Conservation (phyloP, 2,329 filamentous ascomycete species). For the Coleophoma cylindrospora region DNA sequence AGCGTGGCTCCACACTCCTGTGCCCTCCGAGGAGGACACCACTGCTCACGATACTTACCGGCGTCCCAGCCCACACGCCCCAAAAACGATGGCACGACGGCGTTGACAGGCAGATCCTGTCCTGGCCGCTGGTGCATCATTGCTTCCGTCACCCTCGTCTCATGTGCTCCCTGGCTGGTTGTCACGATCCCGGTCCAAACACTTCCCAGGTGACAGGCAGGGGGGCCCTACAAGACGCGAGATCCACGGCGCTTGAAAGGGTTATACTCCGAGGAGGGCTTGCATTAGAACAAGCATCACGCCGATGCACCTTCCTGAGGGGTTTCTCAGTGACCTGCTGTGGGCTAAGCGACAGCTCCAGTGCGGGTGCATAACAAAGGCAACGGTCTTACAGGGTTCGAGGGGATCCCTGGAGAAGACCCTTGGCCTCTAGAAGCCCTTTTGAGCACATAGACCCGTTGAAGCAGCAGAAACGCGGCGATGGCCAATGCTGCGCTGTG, state of each 20-base stretch:
- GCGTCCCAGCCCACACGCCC: conserved; percentile 8
- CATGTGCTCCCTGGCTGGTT: conserved; percentile 20
- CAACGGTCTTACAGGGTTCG: conserved; percentile 19
- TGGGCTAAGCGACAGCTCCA: conserved; percentile 3
- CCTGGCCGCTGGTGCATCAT: conserved; percentile 16
- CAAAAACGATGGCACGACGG: no score
- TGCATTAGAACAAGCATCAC: conserved; percentile 24
- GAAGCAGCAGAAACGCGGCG: conserved; percentile 13
- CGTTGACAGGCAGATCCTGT: conserved; percentile 18
- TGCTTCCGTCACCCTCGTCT: conserved; percentile 27
- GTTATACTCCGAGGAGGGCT: conserved; percentile 23
- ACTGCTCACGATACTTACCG: conserved; percentile 6
- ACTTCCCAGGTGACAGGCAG: conserved; percentile 21
- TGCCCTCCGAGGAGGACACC: background rate
- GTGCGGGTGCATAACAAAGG: conserved; percentile 21
- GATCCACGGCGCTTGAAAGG: conserved; percentile 19
- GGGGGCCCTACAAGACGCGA: conserved; percentile 21
- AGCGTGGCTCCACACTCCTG: background rate
- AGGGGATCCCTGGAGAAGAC: conserved; percentile 12
- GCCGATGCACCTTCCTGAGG: conserved; percentile 16
- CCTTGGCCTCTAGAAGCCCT: conserved; percentile 12
- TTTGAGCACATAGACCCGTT: conserved; percentile 21
- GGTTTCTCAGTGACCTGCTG: conserved; percentile 5
- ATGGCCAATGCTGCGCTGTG: conserved; percentile 9
- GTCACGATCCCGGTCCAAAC: conserved; percentile 25